phyloP scores from a whole-genome alignment of 768 basidiomycete genomes.

The Postia placenta region DNA sequence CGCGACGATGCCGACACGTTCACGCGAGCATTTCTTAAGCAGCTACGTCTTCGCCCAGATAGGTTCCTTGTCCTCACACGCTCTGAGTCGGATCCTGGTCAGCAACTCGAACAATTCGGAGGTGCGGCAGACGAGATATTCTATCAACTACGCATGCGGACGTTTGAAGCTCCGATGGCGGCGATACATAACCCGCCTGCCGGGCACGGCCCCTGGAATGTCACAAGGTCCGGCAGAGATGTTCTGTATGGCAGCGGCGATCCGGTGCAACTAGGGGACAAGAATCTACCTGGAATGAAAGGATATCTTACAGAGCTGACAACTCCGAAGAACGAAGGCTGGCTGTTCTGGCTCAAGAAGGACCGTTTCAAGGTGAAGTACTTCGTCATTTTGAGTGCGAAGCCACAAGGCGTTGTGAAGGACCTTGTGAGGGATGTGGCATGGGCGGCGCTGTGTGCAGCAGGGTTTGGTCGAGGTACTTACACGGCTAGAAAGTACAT shows the following conservation, averaged over 20 bases:
- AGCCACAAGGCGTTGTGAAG: not conserved
- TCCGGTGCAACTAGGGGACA: too few species aligned
- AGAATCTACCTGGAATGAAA: too few species aligned
- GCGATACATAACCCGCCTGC: not conserved
- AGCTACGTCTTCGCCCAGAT: slow-evolving; percentile 1
- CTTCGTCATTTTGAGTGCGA: not conserved
- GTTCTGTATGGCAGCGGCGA: not conserved
- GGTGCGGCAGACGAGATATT: slow-evolving; percentile 1
- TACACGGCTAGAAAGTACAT: not conserved
- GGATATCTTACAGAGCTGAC: not conserved
- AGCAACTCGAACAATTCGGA: not conserved
- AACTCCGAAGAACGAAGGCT: not conserved
- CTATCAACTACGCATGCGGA: not conserved
- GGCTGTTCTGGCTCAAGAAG: slow-evolving; percentile 1
- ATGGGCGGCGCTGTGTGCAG: slow-evolving; percentile 2
- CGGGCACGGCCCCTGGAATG: not conserved
- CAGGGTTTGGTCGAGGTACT: not conserved
- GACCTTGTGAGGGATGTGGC: not conserved
- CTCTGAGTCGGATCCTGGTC: not conserved
- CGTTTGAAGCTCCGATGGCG: not conserved
- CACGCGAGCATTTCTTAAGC: not conserved
- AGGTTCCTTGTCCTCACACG: not conserved
- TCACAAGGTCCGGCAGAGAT: not conserved
- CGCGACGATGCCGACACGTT: not conserved
- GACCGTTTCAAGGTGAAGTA: not conserved